These are phyloP conservation scores for Austroboletus festivus DNA, from an alignment of 768 basidiomycete species.

Conservation along the genomic window DNA sequence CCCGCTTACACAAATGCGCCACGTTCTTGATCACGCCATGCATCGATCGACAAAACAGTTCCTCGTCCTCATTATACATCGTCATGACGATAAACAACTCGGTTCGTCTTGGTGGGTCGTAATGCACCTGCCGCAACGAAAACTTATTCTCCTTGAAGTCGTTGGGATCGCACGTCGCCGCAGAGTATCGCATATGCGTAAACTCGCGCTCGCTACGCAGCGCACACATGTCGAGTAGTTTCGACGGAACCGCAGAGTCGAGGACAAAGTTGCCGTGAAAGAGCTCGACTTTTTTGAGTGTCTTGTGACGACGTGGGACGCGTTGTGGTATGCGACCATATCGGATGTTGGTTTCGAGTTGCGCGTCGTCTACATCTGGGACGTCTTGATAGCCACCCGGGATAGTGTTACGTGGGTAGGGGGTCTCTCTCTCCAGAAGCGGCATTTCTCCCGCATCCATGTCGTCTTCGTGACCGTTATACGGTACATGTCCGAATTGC, in stretches of 20 bases:
- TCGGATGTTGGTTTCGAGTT: constrained; percentile 59
- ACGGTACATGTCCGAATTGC: constrained; percentile 14
- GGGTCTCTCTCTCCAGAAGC: constrained; percentile 47
- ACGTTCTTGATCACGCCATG: constrained; percentile 96
- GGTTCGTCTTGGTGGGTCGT: constrained; percentile 86
- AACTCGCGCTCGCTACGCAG: constrained; percentile 82
- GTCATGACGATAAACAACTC: constrained; percentile 98
- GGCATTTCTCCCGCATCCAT: constrained; percentile 66
- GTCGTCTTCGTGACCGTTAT: constrained; percentile 42
- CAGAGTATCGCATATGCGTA: constrained; percentile 94
- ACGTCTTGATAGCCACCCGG: constrained; percentile 43
- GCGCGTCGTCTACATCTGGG: constrained; percentile 30
- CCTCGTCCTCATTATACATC: constrained; percentile 95
- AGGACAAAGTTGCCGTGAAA: constrained; percentile 94
- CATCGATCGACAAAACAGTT: constrained; percentile 89
- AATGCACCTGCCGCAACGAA: constrained; percentile 85
- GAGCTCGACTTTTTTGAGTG: constrained; percentile 88
- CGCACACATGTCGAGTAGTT: constrained; percentile 80
- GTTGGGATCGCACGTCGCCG: constrained; percentile 95
- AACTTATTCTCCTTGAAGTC: constrained; percentile 81
- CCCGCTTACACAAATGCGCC: constrained; percentile 81
- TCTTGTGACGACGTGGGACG: constrained; percentile 87
- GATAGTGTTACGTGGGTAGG: constrained; percentile 34
- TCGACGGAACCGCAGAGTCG: constrained; percentile 87
- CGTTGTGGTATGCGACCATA: constrained; percentile 92